These are phyloP conservation scores for Leccinellum rugosiceps DNA, from an alignment of 768 basidiomycete species.

Conservation along the genomic window DNA sequence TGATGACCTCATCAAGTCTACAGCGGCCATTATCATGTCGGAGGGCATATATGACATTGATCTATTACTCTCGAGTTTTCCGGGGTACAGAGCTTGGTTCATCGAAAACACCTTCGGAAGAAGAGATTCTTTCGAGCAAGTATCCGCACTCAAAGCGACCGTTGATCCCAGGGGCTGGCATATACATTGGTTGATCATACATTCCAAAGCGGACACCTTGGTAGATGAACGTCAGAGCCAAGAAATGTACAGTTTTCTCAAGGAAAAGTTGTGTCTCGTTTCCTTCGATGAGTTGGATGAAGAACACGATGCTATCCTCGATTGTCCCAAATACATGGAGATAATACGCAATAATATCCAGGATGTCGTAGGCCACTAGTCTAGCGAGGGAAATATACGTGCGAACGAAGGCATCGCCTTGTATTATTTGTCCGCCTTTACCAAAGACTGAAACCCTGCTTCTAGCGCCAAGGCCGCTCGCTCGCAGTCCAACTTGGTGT, in stretches of 20 bases:
- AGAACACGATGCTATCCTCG: slow-evolving; percentile 57
- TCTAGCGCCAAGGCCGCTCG: slow-evolving; percentile 65
- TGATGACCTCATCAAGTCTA: slow-evolving; percentile 38
- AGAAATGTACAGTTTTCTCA: slow-evolving; percentile 55
- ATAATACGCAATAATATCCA: slow-evolving; percentile 43
- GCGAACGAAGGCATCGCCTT: slow-evolving; percentile 3
- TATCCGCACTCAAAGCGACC: slow-evolving; percentile 43
- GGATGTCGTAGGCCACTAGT: slow-evolving; percentile 3
- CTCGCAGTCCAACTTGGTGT: slow-evolving; percentile 74
- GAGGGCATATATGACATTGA: slow-evolving; percentile 82
- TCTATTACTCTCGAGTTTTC: slow-evolving; percentile 58
- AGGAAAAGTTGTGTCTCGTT: slow-evolving; percentile 25
- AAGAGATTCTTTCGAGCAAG: slow-evolving; percentile 43
- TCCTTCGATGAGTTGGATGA: slow-evolving; percentile 38
- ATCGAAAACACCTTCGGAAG: slow-evolving; percentile 61
- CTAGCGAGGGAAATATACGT: not conserved
- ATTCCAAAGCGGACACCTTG: slow-evolving; percentile 69
- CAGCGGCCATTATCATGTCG: slow-evolving; percentile 59
- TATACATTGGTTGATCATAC: slow-evolving; percentile 68
- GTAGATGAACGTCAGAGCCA: slow-evolving; percentile 63
- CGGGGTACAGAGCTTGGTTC: slow-evolving; percentile 68
- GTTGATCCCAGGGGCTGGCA: slow-evolving; percentile 33
- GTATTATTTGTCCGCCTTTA: slow-evolving; percentile 10
- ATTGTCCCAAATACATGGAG: slow-evolving; percentile 40
- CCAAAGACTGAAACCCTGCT: slow-evolving; percentile 43